Evolutionary conservation across 2,329 filamentous ascomycete genomes (phyloP), one percentile per base, ranked within the genome.

Genomic region (Penicillium sclerotigenum): DNA sequence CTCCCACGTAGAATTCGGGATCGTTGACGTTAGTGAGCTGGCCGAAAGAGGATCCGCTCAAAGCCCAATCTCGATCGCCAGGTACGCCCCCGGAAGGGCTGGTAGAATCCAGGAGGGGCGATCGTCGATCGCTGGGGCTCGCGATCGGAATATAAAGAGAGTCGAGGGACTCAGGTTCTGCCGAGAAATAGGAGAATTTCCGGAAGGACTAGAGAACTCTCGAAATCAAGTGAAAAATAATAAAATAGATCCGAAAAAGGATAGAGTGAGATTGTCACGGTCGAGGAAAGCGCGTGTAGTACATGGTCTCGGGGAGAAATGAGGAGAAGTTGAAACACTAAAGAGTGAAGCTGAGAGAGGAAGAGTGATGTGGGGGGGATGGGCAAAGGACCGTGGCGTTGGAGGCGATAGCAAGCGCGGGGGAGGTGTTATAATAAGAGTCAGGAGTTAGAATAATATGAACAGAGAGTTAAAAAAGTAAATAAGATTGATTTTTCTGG

Each of bases 61-160:
- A 56, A 22, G 76, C 68, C 78, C 79, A 81, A 73, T 75, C 75
- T 68, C 75, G 73, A 74, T 75, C 76, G 73, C 75, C 75, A 74
- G 75, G 71, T 66, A 75, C 66, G 68, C 71, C 73, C 64, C 77
- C 75, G 71, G 75, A 73, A 69, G 75, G 65, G 67, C 74, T 74
- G 66, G 72, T 72, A 68, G 74, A 73, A 79, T 80, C 78, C 78
- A 81, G 74, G 69, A 71, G 78, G 76, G 77, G 78, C 75, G 72
- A 72, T 57, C 59, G 56, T 56, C 56, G 70, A 70, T 71, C 69
- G 70, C 70, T 43, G 65, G 58, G 49, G 54, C 54, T 60, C 57
- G 69, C 69, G 69, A 70, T 67, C 68, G 57, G 52, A 41, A 49
- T 47, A 50, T 33, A 18, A 37, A 62, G 20, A 50, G 53, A 58